Evolutionary conservation across 805 yeast species (phyloP), one percentile per base, ranked within the genome.

Genomic region (Vanderwaltozyma yarrowii): DNA sequence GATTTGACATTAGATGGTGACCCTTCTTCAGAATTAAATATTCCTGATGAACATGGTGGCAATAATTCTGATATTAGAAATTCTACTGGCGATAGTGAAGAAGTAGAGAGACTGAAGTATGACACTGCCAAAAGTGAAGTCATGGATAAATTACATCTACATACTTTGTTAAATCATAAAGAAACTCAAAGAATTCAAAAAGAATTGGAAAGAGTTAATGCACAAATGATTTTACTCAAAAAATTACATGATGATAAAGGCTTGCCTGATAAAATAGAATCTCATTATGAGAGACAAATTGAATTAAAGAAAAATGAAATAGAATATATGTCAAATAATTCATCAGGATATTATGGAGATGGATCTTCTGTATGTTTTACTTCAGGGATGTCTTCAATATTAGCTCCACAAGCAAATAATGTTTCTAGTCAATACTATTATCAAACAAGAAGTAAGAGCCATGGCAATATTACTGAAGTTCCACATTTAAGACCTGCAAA

Each of bases 101-200:
- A 54, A 16, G 45, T 47, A 8, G 60, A 58, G 39, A 42, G 57
- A 28, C 33, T 58, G 10, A 52, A 51, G 33, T 58, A 47, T 40
- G 51, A 44, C 24, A 44, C 51, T 2, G 57, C 60, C 17, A 66
- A 58, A 41, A 56, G 51, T 25, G 61, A 60, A 34, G 43, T 66
- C 4, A 30, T 56, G n/a, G 55, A 71, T 41, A 76, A 74, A 45
- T 60, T 78, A 15, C 79, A 78, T 50, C 51, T 77, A 32, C 83
- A 78, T 46, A 74, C 78, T 11, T 49, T 79, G 21, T 56, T 78
- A 35, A 77, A 74, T 38, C 80, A 77, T 54, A 67, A 71, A 40
- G 83, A 79, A 51, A 52, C 70, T 32, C 60, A 65, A 28, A 52
- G 68, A 16, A 64, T 76, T 1, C 70, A 73, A 37, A 66, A 67